Base-by-base conservation (phyloP, 192 early-diverging fungal species). In the Radiomyces spectabilis region DNA sequence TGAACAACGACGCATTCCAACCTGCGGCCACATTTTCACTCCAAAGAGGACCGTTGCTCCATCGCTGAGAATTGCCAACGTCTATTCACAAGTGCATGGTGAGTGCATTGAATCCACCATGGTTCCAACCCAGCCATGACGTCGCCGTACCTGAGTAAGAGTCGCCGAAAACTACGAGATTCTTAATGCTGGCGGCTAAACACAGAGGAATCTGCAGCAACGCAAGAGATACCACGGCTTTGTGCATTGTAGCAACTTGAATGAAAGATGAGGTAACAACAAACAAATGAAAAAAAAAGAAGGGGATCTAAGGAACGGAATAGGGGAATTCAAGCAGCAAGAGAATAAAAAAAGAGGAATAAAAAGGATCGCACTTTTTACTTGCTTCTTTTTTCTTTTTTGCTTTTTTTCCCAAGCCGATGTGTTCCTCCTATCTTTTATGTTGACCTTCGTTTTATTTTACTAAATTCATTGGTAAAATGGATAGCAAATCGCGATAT, bases 151-250 rank as follows among this genome's bases (percentile, higher is more conserved):
- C 68, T 55, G 68, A 70, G 55, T 70, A 65, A 9, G 62, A 64
- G 35, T 70, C 68, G 19, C 68, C 68, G 56, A 70, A 63, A 2
- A 70, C 61, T 12, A 70, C 62, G 6, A 70, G 47, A 47, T 64
- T 64, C 24, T 60, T 54, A 7, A 65, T 39, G 13, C 18, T 26
- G 22, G 46, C 41, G 18, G 51, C 52, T 30, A 50, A 24, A 19
- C n/a, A 10, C 21, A 44, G 18, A 7, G 55, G 55, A 1, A 34
- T 4, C 32, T 51, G 49, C 5, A 51, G 9, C 9, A 13, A 18
- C 16, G 32, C 32, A 32, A 51, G 21, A 13, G 49, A 31, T 32
- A 51, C n/a, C n/a, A n/a, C n/a, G n/a, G n/a, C n/a, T n/a, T n/a
- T n/a, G n/a, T n/a, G n/a, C n/a, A n/a, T n/a, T n/a, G n/a, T 12